Percentiles rank a stretch among this genome's conserved stretches.
These are phyloP conservation scores for Pharnaceum exiguum DNA, from an alignment of 148 eudicot species.

Conservation along the genomic window DNA sequence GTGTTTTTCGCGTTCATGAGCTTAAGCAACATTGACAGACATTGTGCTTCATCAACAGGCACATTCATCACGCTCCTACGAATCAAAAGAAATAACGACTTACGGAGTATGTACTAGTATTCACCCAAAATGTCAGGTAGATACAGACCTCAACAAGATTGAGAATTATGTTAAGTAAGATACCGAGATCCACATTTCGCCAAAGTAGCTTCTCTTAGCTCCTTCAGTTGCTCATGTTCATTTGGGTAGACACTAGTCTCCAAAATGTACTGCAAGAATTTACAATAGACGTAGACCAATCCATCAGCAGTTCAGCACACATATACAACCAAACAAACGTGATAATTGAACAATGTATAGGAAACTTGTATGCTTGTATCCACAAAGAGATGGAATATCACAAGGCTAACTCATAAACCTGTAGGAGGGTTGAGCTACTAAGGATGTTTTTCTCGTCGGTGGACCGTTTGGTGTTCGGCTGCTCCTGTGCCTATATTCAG, in stretches of 20 bases:
- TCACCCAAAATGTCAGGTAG: no score
- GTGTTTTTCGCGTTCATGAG: slow-evolving; percentile 55
- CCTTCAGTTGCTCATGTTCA: slow-evolving; percentile 46
- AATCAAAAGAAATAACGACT: not conserved
- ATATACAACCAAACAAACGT: no score
- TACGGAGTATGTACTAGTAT: not conserved
- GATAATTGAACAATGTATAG: not conserved
- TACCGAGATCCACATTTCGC: slow-evolving; percentile 7
- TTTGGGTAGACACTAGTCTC: slow-evolving; percentile 49
- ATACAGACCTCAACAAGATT: no score
- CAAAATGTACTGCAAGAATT: slow-evolving; percentile 41
- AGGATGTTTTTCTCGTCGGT: slow-evolving; percentile 11
- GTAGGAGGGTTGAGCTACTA: slow-evolving; percentile 5
- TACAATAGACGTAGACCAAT: not conserved
- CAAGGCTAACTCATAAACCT: not conserved
- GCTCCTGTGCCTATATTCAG: not conserved
- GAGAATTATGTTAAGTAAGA: no score
- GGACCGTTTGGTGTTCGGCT: not conserved
- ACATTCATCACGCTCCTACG: slow-evolving; percentile 43
- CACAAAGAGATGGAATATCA: not conserved
- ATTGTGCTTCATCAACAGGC: slow-evolving; percentile 42
- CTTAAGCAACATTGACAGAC: slow-evolving; percentile 40
- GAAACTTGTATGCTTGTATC: no score
- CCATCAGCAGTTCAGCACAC: not conserved
- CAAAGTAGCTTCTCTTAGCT: slow-evolving; percentile 32